phyloP scores from a whole-genome alignment of 2,329 filamentous ascomycete genomes.

The Alternaria panax region DNA sequence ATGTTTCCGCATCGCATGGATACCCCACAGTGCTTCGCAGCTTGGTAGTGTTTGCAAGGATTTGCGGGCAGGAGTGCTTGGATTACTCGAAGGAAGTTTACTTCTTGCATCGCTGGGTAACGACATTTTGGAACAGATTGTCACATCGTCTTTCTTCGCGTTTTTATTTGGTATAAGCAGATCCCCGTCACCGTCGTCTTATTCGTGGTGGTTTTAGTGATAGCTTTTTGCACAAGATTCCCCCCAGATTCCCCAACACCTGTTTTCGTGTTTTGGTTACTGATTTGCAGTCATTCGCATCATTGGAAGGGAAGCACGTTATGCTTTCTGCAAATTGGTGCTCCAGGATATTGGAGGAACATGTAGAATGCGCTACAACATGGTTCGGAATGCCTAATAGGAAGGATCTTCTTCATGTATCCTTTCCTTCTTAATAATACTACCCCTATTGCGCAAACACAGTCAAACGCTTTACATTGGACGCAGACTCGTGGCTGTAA shows the following conservation, averaged over 20 bases:
- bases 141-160: conserved; percentile 12
- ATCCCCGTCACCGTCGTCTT: conserved; percentile 23
- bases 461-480: background rate
- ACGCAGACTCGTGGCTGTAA: background rate
- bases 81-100: conserved; percentile 18
- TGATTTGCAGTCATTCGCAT: conserved; percentile 26
- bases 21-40: conserved; percentile 23
- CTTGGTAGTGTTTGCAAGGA: conserved; percentile 42
- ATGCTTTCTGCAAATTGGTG: conserved; percentile 18
- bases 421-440: conserved; percentile 42
- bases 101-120: conserved; percentile 33
- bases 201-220: conserved; percentile 26
- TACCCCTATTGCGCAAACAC: conserved; percentile 19
- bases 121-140: conserved; percentile 28
- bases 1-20: conserved; percentile 25
- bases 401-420: conserved; percentile 19
- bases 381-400: conserved; percentile 21
- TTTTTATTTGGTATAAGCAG: conserved; percentile 18
- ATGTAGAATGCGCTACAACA: conserved; percentile 12
- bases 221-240: conserved; percentile 41
- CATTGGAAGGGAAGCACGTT: conserved; percentile 17
- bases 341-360: conserved; percentile 12
- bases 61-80: conserved; percentile 30
- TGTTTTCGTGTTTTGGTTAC: conserved; percentile 16
- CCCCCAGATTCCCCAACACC: conserved; percentile 27